Evolutionary conservation across 768 basidiomycete species (phyloP).

Genomic region (Baorangia bicolor): DNA sequence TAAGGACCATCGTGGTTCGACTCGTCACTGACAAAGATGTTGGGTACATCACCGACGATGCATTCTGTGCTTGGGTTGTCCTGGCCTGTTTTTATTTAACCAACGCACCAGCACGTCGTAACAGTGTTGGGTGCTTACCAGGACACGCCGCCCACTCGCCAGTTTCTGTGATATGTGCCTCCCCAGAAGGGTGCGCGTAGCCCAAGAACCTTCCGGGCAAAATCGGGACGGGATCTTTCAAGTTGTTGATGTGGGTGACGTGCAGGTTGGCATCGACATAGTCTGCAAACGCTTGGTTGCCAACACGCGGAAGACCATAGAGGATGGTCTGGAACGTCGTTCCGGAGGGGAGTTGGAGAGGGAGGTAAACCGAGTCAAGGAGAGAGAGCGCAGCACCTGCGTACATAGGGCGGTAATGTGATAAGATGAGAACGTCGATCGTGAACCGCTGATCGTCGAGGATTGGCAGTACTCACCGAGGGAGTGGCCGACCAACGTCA

Average conservation of each 20-base stretch:
- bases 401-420: neutral
- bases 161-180: constrained; percentile 43
- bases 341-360: constrained; percentile 29
- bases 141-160: constrained; percentile 55
- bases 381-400: constrained; percentile 35
- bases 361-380: constrained; percentile 38
- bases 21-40: constrained; percentile 40
- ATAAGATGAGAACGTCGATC: neutral
- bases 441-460: neutral
- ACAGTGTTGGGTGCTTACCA: constrained; percentile 25
- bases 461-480: constrained; percentile 27
- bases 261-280: constrained; percentile 46
- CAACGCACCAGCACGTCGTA: no score
- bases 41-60: constrained; percentile 27
- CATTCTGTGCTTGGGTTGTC: constrained; percentile 50
- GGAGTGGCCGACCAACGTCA: constrained; percentile 48
- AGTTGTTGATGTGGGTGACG: constrained; percentile 55
- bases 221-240: constrained; percentile 40
- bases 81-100: constrained; percentile 40
- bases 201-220: constrained; percentile 34
- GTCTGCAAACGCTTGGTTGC: constrained; percentile 59
- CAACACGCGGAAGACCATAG: constrained; percentile 42
- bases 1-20: constrained; percentile 47
- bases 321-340: constrained; percentile 28
- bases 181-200: constrained; percentile 40